phyloP scores from a whole-genome alignment of 495 filamentous ascomycete genomes.

The Jackrogersella multiformis region DNA sequence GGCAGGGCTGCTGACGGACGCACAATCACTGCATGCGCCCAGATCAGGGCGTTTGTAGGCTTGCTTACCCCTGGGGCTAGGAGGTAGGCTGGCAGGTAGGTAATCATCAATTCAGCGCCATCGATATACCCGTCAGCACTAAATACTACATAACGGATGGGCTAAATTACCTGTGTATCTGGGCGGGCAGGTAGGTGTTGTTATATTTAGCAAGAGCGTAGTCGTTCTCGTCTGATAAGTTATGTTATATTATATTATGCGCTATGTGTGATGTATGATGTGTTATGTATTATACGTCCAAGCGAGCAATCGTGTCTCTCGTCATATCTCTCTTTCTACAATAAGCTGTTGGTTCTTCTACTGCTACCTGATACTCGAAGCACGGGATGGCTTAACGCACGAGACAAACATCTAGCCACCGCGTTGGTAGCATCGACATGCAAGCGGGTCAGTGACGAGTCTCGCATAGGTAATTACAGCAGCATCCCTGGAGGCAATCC shows the following conservation, averaged over 20 bases:
- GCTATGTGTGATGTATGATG: no score
- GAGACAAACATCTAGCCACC: neutral
- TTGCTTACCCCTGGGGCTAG: neutral
- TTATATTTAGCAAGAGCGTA: neutral
- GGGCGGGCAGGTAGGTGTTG: no score
- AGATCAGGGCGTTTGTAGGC: neutral
- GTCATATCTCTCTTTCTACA: no score
- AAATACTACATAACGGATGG: neutral
- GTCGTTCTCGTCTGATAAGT: neutral
- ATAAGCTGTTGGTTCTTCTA: neutral
- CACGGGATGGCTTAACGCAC: no score
- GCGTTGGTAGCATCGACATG: conserved; percentile 5
- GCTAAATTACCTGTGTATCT: no score
- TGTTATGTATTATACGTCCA: no score
- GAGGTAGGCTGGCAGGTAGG: neutral
- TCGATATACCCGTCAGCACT: no score
- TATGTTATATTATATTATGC: no score
- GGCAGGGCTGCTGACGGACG: conserved; percentile 18
- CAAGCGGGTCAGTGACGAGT: neutral
- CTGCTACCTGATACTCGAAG: no score
- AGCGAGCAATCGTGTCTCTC: no score
- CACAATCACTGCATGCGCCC: conserved; percentile 9
- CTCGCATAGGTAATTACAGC: conserved; percentile 2
- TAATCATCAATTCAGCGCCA: neutral
- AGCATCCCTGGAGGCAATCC: conserved; percentile 4